Conservation (phyloP, 2,329 filamentous ascomycete species). For the Aspergillus sp. region DNA sequence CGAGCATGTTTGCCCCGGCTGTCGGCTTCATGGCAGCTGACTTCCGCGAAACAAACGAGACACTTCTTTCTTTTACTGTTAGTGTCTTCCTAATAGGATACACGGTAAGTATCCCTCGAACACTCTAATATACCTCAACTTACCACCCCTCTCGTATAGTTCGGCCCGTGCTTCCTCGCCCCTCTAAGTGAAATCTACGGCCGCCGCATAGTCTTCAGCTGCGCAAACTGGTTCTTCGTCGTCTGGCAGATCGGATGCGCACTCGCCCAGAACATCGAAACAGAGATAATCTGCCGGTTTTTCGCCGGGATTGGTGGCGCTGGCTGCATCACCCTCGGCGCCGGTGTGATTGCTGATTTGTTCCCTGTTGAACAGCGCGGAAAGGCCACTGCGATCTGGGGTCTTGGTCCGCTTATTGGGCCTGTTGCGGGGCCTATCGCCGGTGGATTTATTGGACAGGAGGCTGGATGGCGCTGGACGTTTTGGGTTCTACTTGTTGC, state of each 20-base stretch:
- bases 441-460: slow-evolving; percentile 43
- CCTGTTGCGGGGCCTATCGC: slow-evolving; percentile 35
- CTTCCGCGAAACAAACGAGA: slow-evolving; percentile 22
- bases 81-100: slow-evolving; percentile 34
- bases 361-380: slow-evolving; percentile 45
- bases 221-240: slow-evolving; percentile 58
- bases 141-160: neutral
- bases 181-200: slow-evolving; percentile 66
- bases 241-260: slow-evolving; percentile 63
- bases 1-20: slow-evolving; percentile 34
- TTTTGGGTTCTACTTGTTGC: slow-evolving; percentile 48
- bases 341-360: slow-evolving; percentile 48
- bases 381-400: slow-evolving; percentile 44
- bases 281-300: slow-evolving; percentile 63
- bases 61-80: slow-evolving; percentile 29
- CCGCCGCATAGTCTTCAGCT: slow-evolving; percentile 58
- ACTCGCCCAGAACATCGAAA: slow-evolving; percentile 56
- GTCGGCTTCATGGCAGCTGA: slow-evolving; percentile 24
- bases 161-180: slow-evolving; percentile 64
- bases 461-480: slow-evolving; percentile 47
- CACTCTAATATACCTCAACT: too few species aligned
- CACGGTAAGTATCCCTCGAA: slow-evolving; percentile 16
- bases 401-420: slow-evolving; percentile 37
- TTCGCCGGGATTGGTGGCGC: slow-evolving; percentile 52
- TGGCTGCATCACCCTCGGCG: slow-evolving; percentile 42